These are phyloP conservation scores for Neurospora discreta DNA, from an alignment of 495 filamentous ascomycete species.

Conservation along the genomic window DNA sequence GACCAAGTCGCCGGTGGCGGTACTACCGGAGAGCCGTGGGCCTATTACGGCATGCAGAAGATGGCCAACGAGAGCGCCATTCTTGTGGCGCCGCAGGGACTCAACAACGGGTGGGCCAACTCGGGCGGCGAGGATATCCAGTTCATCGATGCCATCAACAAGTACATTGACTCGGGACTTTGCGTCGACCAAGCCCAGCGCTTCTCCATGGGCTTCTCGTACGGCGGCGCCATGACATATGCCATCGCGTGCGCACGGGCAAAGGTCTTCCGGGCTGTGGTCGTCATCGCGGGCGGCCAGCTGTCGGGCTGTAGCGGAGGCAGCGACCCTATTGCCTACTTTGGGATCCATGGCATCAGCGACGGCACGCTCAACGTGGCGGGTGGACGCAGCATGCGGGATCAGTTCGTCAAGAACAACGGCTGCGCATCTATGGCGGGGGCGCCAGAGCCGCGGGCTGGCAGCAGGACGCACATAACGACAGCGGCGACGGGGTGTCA, in stretches of 20 bases:
- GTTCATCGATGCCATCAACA: constrained; percentile 26
- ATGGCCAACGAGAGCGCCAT: constrained; percentile 29
- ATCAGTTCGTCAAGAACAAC: constrained; percentile 31
- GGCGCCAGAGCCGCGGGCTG: constrained; percentile 18
- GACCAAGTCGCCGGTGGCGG: constrained; percentile 22
- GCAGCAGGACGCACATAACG: constrained; percentile 21
- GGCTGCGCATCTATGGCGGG: constrained; percentile 20
- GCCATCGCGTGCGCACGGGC: constrained; percentile 28
- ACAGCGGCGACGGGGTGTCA: constrained; percentile 22
- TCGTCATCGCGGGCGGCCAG: constrained; percentile 24
- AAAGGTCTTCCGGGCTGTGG: constrained; percentile 29
- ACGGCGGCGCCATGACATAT: constrained; percentile 34
- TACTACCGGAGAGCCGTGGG: constrained; percentile 15
- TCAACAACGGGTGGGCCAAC: constrained; percentile 38
- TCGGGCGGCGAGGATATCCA: constrained; percentile 29
- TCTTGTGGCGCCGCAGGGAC: constrained; percentile 36
- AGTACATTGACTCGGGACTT: constrained; percentile 22
- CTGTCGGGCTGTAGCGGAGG: constrained; percentile 30
- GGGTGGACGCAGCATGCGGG: constrained; percentile 24
- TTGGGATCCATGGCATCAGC: constrained; percentile 29
- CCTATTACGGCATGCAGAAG: constrained; percentile 29
- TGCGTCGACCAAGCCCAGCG: constrained; percentile 30
- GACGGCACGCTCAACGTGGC: constrained; percentile 30
- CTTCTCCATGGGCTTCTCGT: constrained; percentile 34
- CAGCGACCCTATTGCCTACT: constrained; percentile 31